Percentiles rank a stretch among this genome's conserved stretches.
These are phyloP conservation scores for Metschnikowia colocasiae DNA, from an alignment of 805 yeast species.

Conservation along the genomic window DNA sequence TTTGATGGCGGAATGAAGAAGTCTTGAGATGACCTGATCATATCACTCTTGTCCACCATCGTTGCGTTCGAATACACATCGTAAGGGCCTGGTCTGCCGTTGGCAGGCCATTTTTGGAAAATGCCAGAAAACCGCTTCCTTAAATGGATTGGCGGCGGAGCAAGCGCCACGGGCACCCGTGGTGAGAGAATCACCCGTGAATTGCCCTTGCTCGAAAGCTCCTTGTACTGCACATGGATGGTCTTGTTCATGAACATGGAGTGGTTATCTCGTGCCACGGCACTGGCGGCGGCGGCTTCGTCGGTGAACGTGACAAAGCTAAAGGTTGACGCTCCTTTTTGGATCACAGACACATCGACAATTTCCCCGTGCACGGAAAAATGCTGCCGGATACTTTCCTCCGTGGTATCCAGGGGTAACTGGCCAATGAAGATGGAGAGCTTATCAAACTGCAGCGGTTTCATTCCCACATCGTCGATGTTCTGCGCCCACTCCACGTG, in stretches of 20 bases:
- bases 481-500: constrained; percentile 85
- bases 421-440: constrained; percentile 79
- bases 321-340: constrained; percentile 50
- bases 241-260: constrained; percentile 67
- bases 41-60: constrained; percentile 8
- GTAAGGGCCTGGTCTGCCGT: constrained; percentile 9
- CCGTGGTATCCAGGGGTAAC: constrained; percentile 51
- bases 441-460: constrained; percentile 47
- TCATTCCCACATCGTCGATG: constrained; percentile 43
- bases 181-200: constrained; percentile 28
- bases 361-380: constrained; percentile 69
- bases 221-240: constrained; percentile 83
- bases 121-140: constrained; percentile 13
- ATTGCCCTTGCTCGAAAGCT: constrained; percentile 31
- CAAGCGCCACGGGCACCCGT: constrained; percentile 40
- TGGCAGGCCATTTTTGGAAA: constrained; percentile 10
- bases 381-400: constrained; percentile 52
- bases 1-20: constrained; percentile 10
- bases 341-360: constrained; percentile 51
- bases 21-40: constrained; percentile 10
- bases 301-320: constrained; percentile 67
- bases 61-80: constrained; percentile 26
- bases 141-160: constrained; percentile 79
- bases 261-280: constrained; percentile 83
- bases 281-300: constrained; percentile 77